A percentile compares a stretch with the other conserved stretches of the same genome.
Conservation (phyloP, 371 early-diverging fungal genomes). For the Apophysomyces ossiformis region DNA sequence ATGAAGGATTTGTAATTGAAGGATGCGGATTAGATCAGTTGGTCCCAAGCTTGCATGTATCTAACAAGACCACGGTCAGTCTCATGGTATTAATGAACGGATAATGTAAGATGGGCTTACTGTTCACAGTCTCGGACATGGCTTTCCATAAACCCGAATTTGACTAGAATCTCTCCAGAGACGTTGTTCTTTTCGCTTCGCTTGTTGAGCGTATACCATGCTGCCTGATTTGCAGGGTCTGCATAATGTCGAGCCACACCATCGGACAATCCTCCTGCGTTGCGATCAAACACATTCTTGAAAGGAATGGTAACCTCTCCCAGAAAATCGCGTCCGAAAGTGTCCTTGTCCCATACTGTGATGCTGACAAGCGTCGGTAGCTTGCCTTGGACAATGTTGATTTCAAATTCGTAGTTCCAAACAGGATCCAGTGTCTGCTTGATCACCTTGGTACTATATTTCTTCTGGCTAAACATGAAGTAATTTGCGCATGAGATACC, state of each 20-base stretch:
- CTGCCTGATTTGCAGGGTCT: constrained; percentile 53
- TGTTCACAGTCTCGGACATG: constrained; percentile 38
- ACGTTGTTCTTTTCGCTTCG: constrained; percentile 48
- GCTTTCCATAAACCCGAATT: constrained; percentile 49
- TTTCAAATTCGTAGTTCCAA: constrained; percentile 77
- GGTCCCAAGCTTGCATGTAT: constrained; percentile 9
- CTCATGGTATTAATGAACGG: not conserved
- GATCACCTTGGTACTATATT: constrained; percentile 70
- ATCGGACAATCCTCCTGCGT: constrained; percentile 41
- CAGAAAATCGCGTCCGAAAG: constrained; percentile 64
- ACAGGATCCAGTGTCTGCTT: constrained; percentile 73
- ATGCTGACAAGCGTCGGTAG: constrained; percentile 49
- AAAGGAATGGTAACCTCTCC: constrained; percentile 66
- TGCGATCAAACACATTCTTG: constrained; percentile 58
- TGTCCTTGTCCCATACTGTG: constrained; percentile 66
- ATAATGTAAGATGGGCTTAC: constrained; percentile 25
- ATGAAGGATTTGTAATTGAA: too few relatives aligned
- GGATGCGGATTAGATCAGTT: not conserved
- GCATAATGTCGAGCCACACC: constrained; percentile 53
- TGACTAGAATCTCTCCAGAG: constrained; percentile 44
- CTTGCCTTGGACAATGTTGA: constrained; percentile 52
- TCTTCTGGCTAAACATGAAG: constrained; percentile 56
- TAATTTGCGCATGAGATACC: too few relatives aligned
- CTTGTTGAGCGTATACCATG: constrained; percentile 40
- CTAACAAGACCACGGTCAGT: not conserved